Evolutionary conservation across 176 grass and related monocot genomes (phyloP).

Genomic region (Sorghum bicolor): DNA sequence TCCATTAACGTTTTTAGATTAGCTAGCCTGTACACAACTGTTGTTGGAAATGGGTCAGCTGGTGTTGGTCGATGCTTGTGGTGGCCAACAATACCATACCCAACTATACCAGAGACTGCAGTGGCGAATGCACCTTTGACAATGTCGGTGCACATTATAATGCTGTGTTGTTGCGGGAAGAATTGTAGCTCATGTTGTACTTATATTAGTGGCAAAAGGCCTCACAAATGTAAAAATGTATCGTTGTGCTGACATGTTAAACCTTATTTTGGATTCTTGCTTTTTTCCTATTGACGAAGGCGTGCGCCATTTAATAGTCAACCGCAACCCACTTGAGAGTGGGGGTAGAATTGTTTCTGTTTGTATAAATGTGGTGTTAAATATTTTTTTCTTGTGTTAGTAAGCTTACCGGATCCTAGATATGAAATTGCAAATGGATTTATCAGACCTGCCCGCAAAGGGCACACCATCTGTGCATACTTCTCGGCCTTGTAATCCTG

Average conservation of each 20-base stretch:
- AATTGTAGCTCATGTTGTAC: neutral
- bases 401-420: neutral
- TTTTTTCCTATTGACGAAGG: neutral
- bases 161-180: neutral
- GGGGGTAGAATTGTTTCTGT: neutral
- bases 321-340: neutral
- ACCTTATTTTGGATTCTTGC: neutral
- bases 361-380: neutral
- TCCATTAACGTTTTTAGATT: slow-evolving; percentile 13
- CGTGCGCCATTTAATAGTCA: neutral
- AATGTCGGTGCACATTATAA: neutral
- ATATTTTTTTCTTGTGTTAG: neutral
- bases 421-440: neutral
- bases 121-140: neutral
- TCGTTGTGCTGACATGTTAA: neutral
- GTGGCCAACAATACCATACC: neutral
- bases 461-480: too few relatives aligned
- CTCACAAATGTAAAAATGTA: neutral
- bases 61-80: neutral
- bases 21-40: slow-evolving; percentile 19
- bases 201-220: neutral
- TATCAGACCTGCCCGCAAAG: too few relatives aligned
- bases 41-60: neutral
- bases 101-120: neutral
- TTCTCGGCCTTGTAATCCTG: too few relatives aligned